Evolutionary conservation across 2,329 filamentous ascomycete species (phyloP), one percentile per base, ranked within the genome.

Genomic region (Fusarium pseudocircinatum): DNA sequence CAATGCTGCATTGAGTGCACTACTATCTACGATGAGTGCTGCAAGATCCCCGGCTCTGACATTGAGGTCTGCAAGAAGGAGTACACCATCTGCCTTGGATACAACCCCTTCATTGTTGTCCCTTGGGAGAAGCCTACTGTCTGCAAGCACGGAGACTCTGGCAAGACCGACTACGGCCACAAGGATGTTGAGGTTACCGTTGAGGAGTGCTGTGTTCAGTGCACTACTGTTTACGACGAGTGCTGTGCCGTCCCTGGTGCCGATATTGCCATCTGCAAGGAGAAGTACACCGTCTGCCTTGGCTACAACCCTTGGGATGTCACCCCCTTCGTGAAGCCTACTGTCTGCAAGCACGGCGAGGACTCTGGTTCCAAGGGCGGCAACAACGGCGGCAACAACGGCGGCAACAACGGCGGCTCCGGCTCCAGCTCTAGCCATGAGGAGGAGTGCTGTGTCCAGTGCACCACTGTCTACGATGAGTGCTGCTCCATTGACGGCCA

Each of bases 381-480:
- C n/a, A n/a, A n/a, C n/a, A n/a, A n/a, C n/a, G n/a, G 49, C 22
- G 15, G 26, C 42, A 37, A 15, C 28, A n/a, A 32, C 28, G 24
- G 28, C 7, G 47, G 60, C 13, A 18, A 30, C 32, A 50, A 46
- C 62, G 46, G 37, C 32, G 50, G 56, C 62, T 53, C 57, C 40
- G 39, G 32, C 30, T 49, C 34, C 40, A 64, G 32, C 32, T 49
- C 34, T 36, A 64, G 61, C 50, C 56, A 50, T 20, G 66, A 69
- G 40, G 70, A 72, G 47, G 69, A 73, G 37, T 72, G 70, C 65
- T 72, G 69, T 34, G 50, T 66, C 14, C 44, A 61, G 39, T 72
- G 70, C 56, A 72, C 69, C 5, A 69, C 56, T 47, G 52, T 65
- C 56, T 72, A 72, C 56, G 58, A 69, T 16, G 60, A 60, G 28